Base-by-base conservation (phyloP, 2,329 filamentous ascomycete genomes). In the Colletotrichum endophyticum region DNA sequence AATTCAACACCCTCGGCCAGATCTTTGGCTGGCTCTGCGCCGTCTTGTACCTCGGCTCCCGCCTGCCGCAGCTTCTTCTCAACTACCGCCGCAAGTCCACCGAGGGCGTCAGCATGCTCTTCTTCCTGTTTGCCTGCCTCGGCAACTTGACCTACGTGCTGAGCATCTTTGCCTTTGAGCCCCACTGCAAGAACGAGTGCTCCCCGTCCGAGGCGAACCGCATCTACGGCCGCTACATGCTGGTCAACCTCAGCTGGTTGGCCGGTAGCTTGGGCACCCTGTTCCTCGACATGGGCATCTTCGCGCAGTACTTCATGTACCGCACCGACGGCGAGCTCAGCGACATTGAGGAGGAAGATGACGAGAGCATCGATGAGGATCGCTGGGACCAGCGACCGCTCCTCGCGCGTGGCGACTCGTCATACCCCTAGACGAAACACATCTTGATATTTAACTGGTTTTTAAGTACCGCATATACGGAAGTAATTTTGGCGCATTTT, bases 101-200 rank as follows among this genome's bases (percentile, higher is more conserved):
- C 1, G 96, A 99, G 72, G 97, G 97, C 5, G 94, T 99, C 25
- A 96, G 95, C 79, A 93, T 98, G 86, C 90, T 99, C 13, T 99
- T 99, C 86, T 99, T 99, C 87, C 88, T 99, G 27, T 99, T 99
- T 83, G 97, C 97, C 6, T 99, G 96, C 83, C 92, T 99, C 8
- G 97, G 97, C 3, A 99, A 99, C 84, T 85, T 98, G 79, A 98
- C 96, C 0, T 99, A 98, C 81, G 96, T 98, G 22, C 87, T 98
- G 49, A 96, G 94, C 49, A 99, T 99, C 80, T 90, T 99, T 78
- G 96, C 96, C 1, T 99, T 96, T 82, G 95, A 96, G 75, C 95
- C 96, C 0, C 87, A 90, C 34, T 98, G 95, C 78, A 83, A 82
- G 34, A 80, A 86, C 79, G 75, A 84, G 16, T 98, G 96, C 85